Evolutionary conservation across 2,329 filamentous ascomycete species (phyloP).

Genomic region (Beauveria medogensis): DNA sequence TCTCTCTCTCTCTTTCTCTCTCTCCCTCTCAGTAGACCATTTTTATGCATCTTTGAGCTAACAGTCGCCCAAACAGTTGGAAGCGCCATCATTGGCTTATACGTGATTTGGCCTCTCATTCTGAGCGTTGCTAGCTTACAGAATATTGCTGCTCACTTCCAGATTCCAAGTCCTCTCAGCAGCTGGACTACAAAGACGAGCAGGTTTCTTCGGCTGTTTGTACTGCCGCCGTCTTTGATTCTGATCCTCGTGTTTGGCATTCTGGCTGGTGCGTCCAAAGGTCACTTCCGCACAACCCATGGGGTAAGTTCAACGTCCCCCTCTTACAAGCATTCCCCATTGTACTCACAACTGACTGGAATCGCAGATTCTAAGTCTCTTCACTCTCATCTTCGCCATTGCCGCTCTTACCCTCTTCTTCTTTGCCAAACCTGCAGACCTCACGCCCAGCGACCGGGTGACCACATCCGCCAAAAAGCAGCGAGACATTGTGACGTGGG

Average conservation of each 20-base stretch:
- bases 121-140: constrained; percentile 20
- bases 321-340: fast-evolving
- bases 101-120: constrained; percentile 20
- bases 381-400: constrained; percentile 20
- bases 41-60: not conserved
- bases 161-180: constrained; percentile 16
- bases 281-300: constrained; percentile 23
- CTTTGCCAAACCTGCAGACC: constrained; percentile 15
- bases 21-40: no score
- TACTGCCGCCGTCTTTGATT: constrained; percentile 19
- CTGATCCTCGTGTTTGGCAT: constrained; percentile 21
- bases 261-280: constrained; percentile 16
- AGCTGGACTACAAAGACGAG: constrained; percentile 17
- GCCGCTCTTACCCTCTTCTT: constrained; percentile 18
- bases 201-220: constrained; percentile 20
- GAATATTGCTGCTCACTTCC: constrained; percentile 19
- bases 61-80: constrained; percentile 3
- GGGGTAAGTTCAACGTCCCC: constrained; percentile 17
- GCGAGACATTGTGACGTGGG: not conserved
- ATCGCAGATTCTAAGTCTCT: constrained; percentile 20
- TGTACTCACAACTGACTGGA: not conserved
- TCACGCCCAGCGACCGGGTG: not conserved
- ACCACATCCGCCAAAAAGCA: not conserved
- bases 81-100: constrained; percentile 18
- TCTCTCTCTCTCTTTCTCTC: not conserved